phyloP scores from a whole-genome alignment of 1,284 basidiomycete species.

The Pulveroboletus ridleyi region DNA sequence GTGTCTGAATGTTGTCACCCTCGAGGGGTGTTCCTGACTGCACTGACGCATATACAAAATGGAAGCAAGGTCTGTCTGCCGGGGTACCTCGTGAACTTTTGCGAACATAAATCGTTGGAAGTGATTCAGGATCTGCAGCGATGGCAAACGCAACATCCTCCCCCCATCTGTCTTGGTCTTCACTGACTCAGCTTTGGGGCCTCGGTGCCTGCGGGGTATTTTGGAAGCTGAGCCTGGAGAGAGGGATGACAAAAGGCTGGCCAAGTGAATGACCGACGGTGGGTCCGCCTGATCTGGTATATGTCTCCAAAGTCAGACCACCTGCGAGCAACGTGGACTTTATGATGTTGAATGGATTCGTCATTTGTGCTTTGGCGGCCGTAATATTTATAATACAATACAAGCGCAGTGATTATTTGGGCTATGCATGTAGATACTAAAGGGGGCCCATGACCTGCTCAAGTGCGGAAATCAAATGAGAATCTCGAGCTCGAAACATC shows the following conservation, averaged over 20 bases:
- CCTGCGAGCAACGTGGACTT: slow-evolving; percentile 16
- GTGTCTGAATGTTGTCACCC: slow-evolving; percentile 2
- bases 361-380: slow-evolving; percentile 10
- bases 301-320: slow-evolving; percentile 1
- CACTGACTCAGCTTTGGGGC: slow-evolving; percentile 54
- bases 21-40: slow-evolving; percentile 79
- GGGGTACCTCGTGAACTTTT: slow-evolving; percentile 79
- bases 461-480: too few relatives aligned
- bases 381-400: slow-evolving; percentile 22
- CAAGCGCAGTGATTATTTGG: not conserved
- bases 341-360: not conserved
- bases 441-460: too few relatives aligned
- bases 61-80: slow-evolving; percentile 76
- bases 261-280: slow-evolving; percentile 65
- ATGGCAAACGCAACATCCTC: slow-evolving; percentile 70
- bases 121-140: slow-evolving; percentile 83
- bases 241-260: slow-evolving; percentile 74
- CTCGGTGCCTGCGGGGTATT: slow-evolving; percentile 53
- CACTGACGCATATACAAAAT: slow-evolving; percentile 86
- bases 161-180: slow-evolving; percentile 65
- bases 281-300: slow-evolving; percentile 51
- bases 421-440: too few relatives aligned
- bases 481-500: too few relatives aligned
- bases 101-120: slow-evolving; percentile 79
- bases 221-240: slow-evolving; percentile 76